Evolutionary conservation across 805 yeast genomes (phyloP), one percentile per base, ranked within the genome.

Genomic region (Nakazawaea ernobii): DNA sequence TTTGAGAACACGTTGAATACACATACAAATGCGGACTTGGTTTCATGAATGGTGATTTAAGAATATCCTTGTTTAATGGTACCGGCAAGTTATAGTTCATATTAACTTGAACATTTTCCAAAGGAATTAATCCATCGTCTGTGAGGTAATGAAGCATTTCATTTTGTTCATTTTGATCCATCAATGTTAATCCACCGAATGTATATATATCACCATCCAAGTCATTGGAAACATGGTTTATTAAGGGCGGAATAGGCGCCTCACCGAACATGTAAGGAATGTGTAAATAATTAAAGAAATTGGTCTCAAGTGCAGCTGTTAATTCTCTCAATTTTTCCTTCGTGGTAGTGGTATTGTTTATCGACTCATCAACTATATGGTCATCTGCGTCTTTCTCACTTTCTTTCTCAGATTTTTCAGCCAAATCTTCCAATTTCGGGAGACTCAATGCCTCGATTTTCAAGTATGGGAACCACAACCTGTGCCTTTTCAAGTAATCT

Each of bases 121-220:
- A 57, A 1, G 67, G 62, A n/a, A 65, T 61, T 26, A 57, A 45
- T 43, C 61, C 66, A 44, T 63, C 47, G 45, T 63, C 57, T 1
- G 71, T 63, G 13, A 67, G 33, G 1, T 54, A 53, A n/a, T 50
- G 43, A 9, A 66, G 32, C 17, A 52, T 52, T 2, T 38, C 38
- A 15, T 49, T 56, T 47, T 65, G 66, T 33, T 61, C 63, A 1
- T 52, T 53, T 3, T 45, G 49, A 4, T 51, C 14, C 43, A 55
- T 46, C 13, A 50, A 40, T 2, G 53, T 47, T n/a, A 73, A 53
- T 0, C 84, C 84, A 26, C 84, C 84, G 26, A 69, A 51, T 0
- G 69, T 52, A 48, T 62, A 72, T 3, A 73, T 60, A n/a, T 60
- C 61, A 15, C 65, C 69, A 20, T 63, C 59, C 45, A 70, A 48